Base-by-base conservation (phyloP, 768 basidiomycete species). In the Fomitopsis pulvina region DNA sequence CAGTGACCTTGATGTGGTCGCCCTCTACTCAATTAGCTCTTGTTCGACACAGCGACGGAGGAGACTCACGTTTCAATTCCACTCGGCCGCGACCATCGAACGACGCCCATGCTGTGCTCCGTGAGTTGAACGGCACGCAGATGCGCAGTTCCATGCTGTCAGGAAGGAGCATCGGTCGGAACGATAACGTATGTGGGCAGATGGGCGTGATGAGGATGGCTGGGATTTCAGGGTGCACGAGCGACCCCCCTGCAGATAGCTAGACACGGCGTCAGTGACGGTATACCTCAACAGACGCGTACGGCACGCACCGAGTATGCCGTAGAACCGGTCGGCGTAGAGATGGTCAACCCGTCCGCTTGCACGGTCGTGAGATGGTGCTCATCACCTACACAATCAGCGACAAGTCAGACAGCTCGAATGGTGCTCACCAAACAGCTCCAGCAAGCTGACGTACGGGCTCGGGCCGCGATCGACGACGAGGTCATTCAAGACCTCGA, bases 291-390 rank as follows among this genome's bases (percentile, higher is more conserved):
- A 16, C 16, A n/a, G 21, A 42, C n/a, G 21, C 32, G 41, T n/a
- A 10, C 45, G 20, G 32, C 50, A 71, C 85, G 41, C 59, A 92
- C 91, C 14, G 96, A 99, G 67, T 99, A 99, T 2, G 96, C 96
- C 10, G 96, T 99, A 0, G 96, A 98, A 3, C 96, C 96, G 0
- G 96, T 99, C 7, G 96, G 96, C 0, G 96, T 99, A 21, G 86
- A 86, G 14, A 99, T 85, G 26, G 89, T 92, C 38, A 99, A 72
- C 11, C 96, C 96, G 60, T 99, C 96, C 0, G 94, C 96, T 70
- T 98, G 96, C 2, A 98, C 96, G 2, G 96, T 99, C 1, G 96
- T 99, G 79, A 99, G 85, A 71, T 98, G 96, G 67, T 99, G 92
- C 56, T 99, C 95, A 63, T 99, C 96, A 52, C 93, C 95, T 97